A percentile compares a stretch with the other conserved stretches of the same genome.
phyloP scores from a whole-genome alignment of 2,329 filamentous ascomycete species.

The Epichloe sibirici region DNA sequence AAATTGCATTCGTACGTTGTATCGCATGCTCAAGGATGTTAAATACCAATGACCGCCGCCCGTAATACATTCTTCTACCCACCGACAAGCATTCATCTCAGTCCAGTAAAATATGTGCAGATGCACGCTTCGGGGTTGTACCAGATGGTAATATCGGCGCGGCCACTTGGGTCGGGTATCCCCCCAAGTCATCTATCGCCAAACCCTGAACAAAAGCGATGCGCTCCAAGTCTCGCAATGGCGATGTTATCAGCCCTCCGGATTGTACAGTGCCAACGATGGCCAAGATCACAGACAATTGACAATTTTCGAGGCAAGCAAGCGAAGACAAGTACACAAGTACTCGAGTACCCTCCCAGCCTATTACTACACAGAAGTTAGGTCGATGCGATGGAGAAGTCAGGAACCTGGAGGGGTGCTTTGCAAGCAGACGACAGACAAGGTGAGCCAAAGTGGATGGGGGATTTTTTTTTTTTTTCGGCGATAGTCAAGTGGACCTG shows the following conservation, averaged over 20 bases:
- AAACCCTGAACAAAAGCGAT: too few relatives aligned
- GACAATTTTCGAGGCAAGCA: too few relatives aligned
- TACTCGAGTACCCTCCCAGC: too few relatives aligned
- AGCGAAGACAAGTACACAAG: too few relatives aligned
- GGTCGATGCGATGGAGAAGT: background rate
- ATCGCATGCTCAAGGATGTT: background rate
- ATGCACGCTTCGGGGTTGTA: background rate
- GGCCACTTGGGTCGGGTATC: background rate
- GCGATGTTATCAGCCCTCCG: too few relatives aligned
- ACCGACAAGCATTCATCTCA: background rate
- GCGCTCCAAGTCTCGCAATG: too few relatives aligned
- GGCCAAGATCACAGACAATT: too few relatives aligned
- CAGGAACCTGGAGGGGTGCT: background rate
- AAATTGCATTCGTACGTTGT: background rate
- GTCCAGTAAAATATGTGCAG: background rate
- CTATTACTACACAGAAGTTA: background rate
- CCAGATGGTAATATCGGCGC: background rate
- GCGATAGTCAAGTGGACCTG: background rate
- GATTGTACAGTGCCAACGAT: too few relatives aligned
- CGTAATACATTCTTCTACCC: background rate
- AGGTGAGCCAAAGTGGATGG: background rate
- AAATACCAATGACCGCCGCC: background rate
- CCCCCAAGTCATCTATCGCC: background rate
- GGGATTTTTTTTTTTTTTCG: background rate
- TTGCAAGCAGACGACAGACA: background rate